Evolutionary conservation across 139 green algal species (phyloP), one percentile per base, ranked within the genome.

Genomic region (Astrephomene gubernaculifera): DNA sequence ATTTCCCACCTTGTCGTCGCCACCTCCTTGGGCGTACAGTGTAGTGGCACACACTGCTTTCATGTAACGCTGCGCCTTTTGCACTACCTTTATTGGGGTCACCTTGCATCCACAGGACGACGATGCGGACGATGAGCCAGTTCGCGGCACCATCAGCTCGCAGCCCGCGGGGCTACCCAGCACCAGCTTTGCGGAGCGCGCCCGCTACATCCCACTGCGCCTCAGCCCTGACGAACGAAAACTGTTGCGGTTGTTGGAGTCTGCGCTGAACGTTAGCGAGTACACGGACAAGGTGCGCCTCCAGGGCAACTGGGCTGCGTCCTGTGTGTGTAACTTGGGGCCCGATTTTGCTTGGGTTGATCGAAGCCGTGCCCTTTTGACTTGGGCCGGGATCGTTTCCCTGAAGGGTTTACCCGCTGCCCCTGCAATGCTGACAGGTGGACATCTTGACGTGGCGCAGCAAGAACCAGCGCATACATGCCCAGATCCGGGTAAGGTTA

Each of bases 251-350:
- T 90, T 98, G 67, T 87, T 99, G 22, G 96, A 99, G 82, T 94
- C 95, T 0, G 96, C 96, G 8, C 89, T 99, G 27, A 92, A 93
- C 41, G 97, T 99, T 10, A 94, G 80, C 83, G 96, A 98, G 84
- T 99, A 99, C 93, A 98, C 95, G 25, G 96, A 98, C 87, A 96
- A 96, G 79, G 95, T 97, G 54, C 0, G 83, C 49, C 49, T 57
- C 49, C 49, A 17, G 49, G 49, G 49, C 14, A 25, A 12, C 49
- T 57, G 49, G 49, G 17, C 17, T 57, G 49, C 17, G 49, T 25
- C 49, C 14, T 12, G 49, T 17, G 49, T 57, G 49, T 57, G 49
- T 57, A 57, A 57, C 14, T 12, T 57, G 49, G 49, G 49, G 49
- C 17, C 49, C 17, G 14, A 57, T 17, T 57, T 57, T 17, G 12